These are phyloP conservation scores for Globisporangium barbulae DNA, from an alignment of 352 stramenopile genomes.

Conservation along the genomic window DNA sequence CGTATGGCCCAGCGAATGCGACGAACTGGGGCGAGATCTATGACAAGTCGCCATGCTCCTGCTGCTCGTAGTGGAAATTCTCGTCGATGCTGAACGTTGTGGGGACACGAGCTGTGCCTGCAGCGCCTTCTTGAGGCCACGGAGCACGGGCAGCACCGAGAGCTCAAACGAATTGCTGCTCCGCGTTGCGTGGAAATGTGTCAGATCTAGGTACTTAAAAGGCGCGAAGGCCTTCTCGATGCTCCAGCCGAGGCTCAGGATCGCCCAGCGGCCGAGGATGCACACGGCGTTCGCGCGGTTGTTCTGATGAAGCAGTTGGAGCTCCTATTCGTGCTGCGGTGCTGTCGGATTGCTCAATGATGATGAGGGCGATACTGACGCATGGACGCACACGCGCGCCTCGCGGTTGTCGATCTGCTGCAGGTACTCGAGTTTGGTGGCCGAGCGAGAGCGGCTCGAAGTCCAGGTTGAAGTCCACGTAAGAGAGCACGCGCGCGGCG, in stretches of 20 bases:
- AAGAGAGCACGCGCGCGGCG: slow-evolving; percentile 59
- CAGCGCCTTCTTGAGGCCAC: slow-evolving; percentile 40
- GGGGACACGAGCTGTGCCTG: slow-evolving; percentile 81
- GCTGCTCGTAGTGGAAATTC: slow-evolving; percentile 19
- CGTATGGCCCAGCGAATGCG: slow-evolving; percentile 28
- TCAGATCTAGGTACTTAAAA: slow-evolving; percentile 30
- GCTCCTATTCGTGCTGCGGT: background rate
- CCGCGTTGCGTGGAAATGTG: slow-evolving; percentile 31
- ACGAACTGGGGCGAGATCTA: slow-evolving; percentile 29
- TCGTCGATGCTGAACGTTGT: slow-evolving; percentile 23
- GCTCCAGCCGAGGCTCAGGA: slow-evolving; percentile 33
- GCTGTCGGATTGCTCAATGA: slow-evolving; percentile 18
- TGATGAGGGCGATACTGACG: slow-evolving; percentile 5
- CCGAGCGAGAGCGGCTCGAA: slow-evolving; percentile 94
- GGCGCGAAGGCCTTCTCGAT: slow-evolving; percentile 64
- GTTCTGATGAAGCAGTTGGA: slow-evolving; percentile 26
- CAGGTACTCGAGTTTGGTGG: slow-evolving; percentile 54
- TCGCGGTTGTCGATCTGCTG: slow-evolving; percentile 15
- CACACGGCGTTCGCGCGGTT: slow-evolving; percentile 88
- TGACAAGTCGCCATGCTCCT: slow-evolving; percentile 28
- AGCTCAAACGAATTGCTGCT: slow-evolving; percentile 23
- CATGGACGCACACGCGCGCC: slow-evolving; percentile 69
- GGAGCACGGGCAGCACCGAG: slow-evolving; percentile 25
- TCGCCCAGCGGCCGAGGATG: slow-evolving; percentile 87
- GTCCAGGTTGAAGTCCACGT: slow-evolving; percentile 95